A percentile compares a stretch with the other conserved stretches of the same genome.
phyloP scores from a whole-genome alignment of 352 stramenopile genomes.

The Phytophthora tentaculata region DNA sequence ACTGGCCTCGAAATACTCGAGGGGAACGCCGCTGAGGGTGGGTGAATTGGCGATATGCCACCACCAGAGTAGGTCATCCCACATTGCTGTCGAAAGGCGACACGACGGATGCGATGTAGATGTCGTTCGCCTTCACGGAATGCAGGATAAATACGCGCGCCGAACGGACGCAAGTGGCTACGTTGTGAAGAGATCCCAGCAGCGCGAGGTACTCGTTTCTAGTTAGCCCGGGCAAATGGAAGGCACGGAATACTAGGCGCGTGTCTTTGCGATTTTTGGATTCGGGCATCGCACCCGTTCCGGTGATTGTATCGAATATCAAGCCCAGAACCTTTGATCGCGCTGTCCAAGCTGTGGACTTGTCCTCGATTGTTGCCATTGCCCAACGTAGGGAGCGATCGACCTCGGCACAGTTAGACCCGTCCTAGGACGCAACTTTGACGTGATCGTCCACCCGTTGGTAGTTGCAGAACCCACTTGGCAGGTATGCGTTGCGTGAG shows the following conservation, averaged over 20 bases:
- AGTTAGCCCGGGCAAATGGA: neutral
- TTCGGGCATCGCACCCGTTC: neutral
- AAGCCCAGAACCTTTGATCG: neutral
- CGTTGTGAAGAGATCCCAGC: neutral
- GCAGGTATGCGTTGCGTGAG: neutral
- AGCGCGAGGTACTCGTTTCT: constrained; percentile 3
- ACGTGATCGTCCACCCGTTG: constrained; percentile 28
- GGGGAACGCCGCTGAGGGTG: constrained; percentile 13
- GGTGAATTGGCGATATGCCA: constrained; percentile 5
- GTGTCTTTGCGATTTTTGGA: neutral
- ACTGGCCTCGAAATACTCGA: constrained; percentile 13
- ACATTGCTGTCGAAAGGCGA: constrained; percentile 1
- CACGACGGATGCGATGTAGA: neutral
- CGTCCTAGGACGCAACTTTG: neutral
- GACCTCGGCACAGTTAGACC: neutral
- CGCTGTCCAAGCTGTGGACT: neutral
- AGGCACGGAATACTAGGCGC: neutral
- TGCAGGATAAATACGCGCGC: neutral
- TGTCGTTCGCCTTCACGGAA: neutral
- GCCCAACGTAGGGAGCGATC: constrained; percentile 11
- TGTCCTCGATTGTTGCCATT: constrained; percentile 3
- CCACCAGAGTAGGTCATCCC: constrained; percentile 22
- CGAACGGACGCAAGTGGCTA: neutral
- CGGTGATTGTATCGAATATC: neutral
- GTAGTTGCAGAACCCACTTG: constrained; percentile 10